A percentile compares a stretch with the other conserved stretches of the same genome.
Conservation (phyloP, 129 eudicot species). For the Helichrysum umbraculigerum region DNA sequence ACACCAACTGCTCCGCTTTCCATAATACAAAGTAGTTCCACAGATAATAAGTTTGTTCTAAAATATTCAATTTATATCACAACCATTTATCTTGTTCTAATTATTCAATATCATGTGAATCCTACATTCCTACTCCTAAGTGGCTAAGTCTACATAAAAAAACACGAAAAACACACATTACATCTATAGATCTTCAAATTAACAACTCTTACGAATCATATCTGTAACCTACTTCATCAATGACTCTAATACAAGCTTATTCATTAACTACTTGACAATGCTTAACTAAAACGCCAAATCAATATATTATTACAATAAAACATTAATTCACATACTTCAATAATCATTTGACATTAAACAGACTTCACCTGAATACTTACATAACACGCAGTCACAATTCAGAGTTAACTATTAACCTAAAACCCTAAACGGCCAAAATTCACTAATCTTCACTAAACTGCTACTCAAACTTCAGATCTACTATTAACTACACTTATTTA, state of each 20-base stretch:
- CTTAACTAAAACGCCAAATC: slow-evolving; percentile 1
- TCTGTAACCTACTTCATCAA: neutral
- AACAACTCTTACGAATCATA: slow-evolving; percentile 8
- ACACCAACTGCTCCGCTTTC: too few species aligned
- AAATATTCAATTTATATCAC: neutral
- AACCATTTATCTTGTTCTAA: neutral
- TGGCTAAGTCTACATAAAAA: neutral
- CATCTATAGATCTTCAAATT: neutral
- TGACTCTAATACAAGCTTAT: neutral
- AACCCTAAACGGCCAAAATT: slow-evolving; percentile 20
- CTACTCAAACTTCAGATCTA: slow-evolving; percentile 28
- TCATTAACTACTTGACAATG: neutral
- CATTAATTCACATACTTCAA: neutral
- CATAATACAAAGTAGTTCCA: too few species aligned
- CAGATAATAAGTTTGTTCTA: too few species aligned
- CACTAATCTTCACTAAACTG: neutral
- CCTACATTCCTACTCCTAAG: neutral
- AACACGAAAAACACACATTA: neutral
- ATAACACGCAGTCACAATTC: neutral
- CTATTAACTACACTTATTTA: neutral
- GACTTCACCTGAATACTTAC: neutral
- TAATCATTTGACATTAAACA: neutral
- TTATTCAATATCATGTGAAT: neutral
- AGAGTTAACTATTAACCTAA: neutral
- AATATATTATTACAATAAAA: neutral